A percentile compares a stretch with the other conserved stretches of the same genome.
Conservation (phyloP, 768 basidiomycete species). For the Boletus insuetus region DNA sequence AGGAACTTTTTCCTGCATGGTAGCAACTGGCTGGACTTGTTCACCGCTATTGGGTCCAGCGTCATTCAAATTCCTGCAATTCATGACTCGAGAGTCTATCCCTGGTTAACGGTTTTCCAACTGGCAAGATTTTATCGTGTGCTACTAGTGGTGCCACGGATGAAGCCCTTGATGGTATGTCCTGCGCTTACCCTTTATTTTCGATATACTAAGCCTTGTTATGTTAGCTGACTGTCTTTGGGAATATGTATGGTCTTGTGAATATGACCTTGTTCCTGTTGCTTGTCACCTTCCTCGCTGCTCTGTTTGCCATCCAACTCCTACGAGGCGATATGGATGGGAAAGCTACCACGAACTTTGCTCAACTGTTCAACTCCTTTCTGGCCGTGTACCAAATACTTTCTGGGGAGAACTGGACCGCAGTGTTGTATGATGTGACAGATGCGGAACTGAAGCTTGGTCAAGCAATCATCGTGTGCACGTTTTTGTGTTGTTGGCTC, state of each 20-base stretch:
- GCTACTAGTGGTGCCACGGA: conserved; percentile 84
- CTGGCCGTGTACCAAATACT: conserved; percentile 86
- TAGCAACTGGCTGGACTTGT: conserved; percentile 70
- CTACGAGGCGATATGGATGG: conserved; percentile 75
- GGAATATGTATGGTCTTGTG: conserved; percentile 83
- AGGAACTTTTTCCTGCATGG: conserved; percentile 62
- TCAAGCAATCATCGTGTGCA: conserved; percentile 65
- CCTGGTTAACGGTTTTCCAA: conserved; percentile 90
- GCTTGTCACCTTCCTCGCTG: conserved; percentile 81
- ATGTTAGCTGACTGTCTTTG: conserved; percentile 77
- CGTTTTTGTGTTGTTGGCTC: conserved; percentile 83
- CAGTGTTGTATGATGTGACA: conserved; percentile 62
- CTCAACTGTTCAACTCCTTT: conserved; percentile 81
- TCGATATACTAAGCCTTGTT: conserved; percentile 4
- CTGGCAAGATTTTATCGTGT: conserved; percentile 88
- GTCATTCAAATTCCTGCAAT: conserved; percentile 86
- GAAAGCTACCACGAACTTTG: conserved; percentile 64
- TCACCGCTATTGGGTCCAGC: conserved; percentile 70
- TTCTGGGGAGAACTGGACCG: conserved; percentile 95
- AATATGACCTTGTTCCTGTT: conserved; percentile 94
- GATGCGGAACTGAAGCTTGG: conserved; percentile 58
- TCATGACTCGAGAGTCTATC: conserved; percentile 58
- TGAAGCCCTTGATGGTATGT: conserved; percentile 79
- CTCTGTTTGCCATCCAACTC: conserved; percentile 79
- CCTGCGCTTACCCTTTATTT: background rate